phyloP scores from a whole-genome alignment of 1,284 basidiomycete genomes.

The Ganoderma lucidum region DNA sequence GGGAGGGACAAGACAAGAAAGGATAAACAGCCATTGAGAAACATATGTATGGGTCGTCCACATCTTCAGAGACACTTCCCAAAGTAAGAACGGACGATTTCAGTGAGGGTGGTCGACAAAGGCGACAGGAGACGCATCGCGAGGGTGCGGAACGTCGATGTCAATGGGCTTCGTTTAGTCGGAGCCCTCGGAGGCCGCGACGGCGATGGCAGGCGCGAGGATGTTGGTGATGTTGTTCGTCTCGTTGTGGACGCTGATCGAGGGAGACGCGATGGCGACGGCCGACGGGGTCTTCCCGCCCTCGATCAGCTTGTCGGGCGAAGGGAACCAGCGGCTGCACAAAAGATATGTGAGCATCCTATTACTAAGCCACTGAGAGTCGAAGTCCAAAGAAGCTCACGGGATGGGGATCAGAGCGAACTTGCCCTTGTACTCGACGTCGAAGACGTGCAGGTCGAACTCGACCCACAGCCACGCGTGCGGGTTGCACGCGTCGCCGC shows the following conservation, averaged over 20 bases:
- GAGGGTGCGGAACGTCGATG: neutral
- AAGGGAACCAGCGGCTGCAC: neutral
- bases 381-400: neutral
- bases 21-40: neutral
- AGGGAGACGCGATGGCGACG: neutral
- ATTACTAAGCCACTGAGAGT: neutral
- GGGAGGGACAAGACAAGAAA: neutral
- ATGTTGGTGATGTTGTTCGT: constrained; percentile 8
- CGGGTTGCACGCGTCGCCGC: neutral
- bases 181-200: neutral
- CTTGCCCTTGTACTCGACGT: neutral
- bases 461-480: neutral
- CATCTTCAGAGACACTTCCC: neutral
- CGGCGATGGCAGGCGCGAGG: neutral
- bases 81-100: neutral
- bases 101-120: neutral
- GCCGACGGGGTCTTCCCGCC: neutral
- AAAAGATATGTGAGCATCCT: neutral
- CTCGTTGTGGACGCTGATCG: constrained; percentile 5
- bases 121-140: neutral
- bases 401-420: neutral
- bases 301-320: neutral
- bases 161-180: neutral
- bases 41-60: neutral
- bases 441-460: constrained; percentile 3